Evolutionary conservation across 257 asterid genomes (phyloP).

Genomic region (Solanum ossicruentum): DNA sequence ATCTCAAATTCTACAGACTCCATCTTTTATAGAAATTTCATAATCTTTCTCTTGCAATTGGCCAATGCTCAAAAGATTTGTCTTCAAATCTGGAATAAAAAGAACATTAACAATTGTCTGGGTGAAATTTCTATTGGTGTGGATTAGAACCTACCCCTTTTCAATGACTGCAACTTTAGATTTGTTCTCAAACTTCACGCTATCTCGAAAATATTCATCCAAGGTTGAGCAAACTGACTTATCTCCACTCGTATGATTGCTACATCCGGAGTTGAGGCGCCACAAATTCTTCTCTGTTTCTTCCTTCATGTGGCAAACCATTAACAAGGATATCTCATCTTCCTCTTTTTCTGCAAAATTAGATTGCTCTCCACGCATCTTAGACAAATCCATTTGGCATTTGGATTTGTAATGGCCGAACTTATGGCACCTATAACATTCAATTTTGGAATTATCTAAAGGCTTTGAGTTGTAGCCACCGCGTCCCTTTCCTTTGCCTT

Average conservation of each 20-base stretch:
- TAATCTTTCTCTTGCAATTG: not conserved
- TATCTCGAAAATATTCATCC: not conserved
- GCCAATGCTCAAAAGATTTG: not conserved
- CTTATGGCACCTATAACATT: not conserved
- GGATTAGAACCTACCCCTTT: not conserved
- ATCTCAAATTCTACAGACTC: not conserved
- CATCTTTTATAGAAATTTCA: not conserved
- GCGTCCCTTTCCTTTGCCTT: not conserved
- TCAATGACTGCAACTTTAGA: not conserved
- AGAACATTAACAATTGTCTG: not conserved
- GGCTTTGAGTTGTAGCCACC: not conserved
- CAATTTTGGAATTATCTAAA: not conserved
- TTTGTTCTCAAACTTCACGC: not conserved
- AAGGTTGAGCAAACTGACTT: not conserved
- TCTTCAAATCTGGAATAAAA: not conserved
- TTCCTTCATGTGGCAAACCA: not conserved
- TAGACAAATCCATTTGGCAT: not conserved
- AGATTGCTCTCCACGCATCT: not conserved
- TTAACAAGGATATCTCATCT: not conserved
- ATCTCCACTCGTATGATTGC: not conserved
- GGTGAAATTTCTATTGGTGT: not conserved
- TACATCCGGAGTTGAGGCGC: not conserved
- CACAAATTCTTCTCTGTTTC: not conserved
- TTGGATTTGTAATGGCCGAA: not conserved
- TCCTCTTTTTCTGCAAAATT: not conserved